Evolutionary conservation across 2,329 filamentous ascomycete genomes (phyloP).

Genomic region (Ophiostoma sp.): DNA sequence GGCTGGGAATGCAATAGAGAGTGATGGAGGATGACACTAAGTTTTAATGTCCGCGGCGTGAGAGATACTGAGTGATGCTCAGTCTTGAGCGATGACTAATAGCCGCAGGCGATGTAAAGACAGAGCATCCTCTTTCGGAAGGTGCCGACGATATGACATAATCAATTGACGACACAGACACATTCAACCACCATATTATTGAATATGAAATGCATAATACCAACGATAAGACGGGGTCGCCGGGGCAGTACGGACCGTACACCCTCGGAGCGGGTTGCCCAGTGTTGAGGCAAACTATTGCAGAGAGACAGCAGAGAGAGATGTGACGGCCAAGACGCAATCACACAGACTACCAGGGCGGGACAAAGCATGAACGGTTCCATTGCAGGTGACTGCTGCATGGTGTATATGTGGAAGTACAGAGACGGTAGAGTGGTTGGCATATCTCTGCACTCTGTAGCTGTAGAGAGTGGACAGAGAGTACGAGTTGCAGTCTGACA

Average conservation of each 20-base stretch:
- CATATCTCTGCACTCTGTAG: neutral
- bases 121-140: neutral
- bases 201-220: neutral
- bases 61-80: neutral
- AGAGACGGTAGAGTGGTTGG: neutral
- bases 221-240: neutral
- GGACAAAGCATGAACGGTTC: neutral
- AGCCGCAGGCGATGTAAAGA: neutral
- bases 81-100: neutral
- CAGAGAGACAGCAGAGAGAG: neutral
- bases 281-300: too few species aligned
- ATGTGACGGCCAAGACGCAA: conserved; percentile 3
- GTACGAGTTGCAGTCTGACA: neutral
- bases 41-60: neutral
- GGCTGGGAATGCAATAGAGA: neutral
- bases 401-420: neutral
- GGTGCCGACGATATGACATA: neutral
- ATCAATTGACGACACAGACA: neutral
- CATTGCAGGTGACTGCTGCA: neutral
- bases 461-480: neutral
- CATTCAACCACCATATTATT: too few species aligned
- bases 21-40: neutral
- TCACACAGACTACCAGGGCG: neutral
- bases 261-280: neutral
- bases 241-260: neutral